Evolutionary conservation across 257 asterid genomes (phyloP).

Genomic region (Solanum rostratum): DNA sequence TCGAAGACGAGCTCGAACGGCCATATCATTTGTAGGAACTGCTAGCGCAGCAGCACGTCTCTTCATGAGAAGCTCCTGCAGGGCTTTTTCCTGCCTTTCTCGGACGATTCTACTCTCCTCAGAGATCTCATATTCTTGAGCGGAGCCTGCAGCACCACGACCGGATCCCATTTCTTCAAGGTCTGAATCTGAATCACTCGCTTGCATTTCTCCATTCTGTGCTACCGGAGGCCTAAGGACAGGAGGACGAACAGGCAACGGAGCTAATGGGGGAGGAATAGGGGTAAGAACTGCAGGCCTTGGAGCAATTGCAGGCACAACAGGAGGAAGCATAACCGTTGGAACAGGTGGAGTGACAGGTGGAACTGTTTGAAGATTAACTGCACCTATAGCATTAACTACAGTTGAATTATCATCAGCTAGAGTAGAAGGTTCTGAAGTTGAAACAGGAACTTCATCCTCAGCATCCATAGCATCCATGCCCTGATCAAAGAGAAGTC

Average conservation of each 20-base stretch:
- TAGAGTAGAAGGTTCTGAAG: constrained; percentile 24
- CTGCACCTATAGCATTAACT: constrained; percentile 33
- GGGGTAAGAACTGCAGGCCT: constrained; percentile 26
- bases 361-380: constrained; percentile 28
- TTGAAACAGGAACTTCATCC: constrained; percentile 30
- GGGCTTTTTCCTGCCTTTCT: constrained; percentile 84
- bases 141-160: constrained; percentile 14
- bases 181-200: constrained; percentile 57
- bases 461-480: constrained; percentile 74
- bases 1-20: constrained; percentile 77
- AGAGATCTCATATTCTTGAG: constrained; percentile 66
- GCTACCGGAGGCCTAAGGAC: constrained; percentile 33
- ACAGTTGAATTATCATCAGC: constrained; percentile 25
- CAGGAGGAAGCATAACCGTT: constrained; percentile 14
- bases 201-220: constrained; percentile 42
- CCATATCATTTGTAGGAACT: constrained; percentile 83
- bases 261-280: constrained; percentile 60
- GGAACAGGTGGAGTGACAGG: constrained; percentile 23
- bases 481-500: constrained; percentile 7
- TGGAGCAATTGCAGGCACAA: constrained; percentile 49
- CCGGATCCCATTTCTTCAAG: constrained; percentile 29
- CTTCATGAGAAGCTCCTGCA: constrained; percentile 78
- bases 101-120: constrained; percentile 53
- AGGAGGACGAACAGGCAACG: constrained; percentile 53
- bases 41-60: constrained; percentile 90